Conservation (phyloP, 345 rosid genomes). For the Eucalyptus marginata region DNA sequence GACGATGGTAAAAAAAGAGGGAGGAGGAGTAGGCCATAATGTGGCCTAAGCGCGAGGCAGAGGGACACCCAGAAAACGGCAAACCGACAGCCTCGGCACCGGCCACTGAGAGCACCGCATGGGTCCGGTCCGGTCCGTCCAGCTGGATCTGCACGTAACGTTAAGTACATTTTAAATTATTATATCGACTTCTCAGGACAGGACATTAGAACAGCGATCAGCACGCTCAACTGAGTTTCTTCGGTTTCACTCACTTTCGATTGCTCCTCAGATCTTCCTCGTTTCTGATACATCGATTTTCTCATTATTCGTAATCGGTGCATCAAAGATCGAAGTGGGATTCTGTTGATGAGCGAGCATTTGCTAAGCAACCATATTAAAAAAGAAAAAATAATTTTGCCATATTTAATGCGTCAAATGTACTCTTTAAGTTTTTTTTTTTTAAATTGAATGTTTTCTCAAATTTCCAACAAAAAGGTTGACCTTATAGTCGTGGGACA, state of each 20-base stretch:
- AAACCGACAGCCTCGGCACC: not conserved
- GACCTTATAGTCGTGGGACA: fast-evolving
- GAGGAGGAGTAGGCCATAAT: not conserved
- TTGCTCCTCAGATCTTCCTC: not conserved
- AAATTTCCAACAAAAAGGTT: fast-evolving
- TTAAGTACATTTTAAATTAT: no score
- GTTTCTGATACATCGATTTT: not conserved
- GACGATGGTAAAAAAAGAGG: not conserved
- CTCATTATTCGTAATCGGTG: not conserved
- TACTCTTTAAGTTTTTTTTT: no score
- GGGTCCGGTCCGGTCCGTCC: not conserved
- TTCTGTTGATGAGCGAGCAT: not conserved
- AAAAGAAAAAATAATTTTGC: not conserved
- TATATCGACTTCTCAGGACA: not conserved
- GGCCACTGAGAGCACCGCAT: not conserved
- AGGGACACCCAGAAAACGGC: not conserved
- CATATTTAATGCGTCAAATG: not conserved
- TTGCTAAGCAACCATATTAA: not conserved
- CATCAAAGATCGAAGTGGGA: not conserved
- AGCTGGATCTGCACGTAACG: not conserved
- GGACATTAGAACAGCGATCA: not conserved
- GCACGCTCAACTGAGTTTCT: not conserved
- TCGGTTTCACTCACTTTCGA: not conserved
- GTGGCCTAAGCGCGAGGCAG: not conserved
- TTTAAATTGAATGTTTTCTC: not conserved